These are phyloP conservation scores for Hortaea werneckii DNA, from an alignment of 2,329 filamentous ascomycete species.

Conservation along the genomic window DNA sequence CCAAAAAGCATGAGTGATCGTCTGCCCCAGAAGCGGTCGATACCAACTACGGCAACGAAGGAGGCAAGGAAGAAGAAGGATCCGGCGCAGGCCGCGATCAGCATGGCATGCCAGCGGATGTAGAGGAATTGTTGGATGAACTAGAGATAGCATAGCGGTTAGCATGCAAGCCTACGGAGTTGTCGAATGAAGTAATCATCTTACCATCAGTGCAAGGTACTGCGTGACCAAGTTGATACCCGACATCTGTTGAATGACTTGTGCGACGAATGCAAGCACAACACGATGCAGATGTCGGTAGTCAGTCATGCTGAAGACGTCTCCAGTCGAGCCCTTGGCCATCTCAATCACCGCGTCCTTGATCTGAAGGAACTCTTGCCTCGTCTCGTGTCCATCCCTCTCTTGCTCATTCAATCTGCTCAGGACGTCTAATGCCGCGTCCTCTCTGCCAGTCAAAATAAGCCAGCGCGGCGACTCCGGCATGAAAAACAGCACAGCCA, in stretches of 20 bases:
- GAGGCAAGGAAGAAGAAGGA: conserved; percentile 43
- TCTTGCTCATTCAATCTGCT: conserved; percentile 26
- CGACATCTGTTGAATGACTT: conserved; percentile 36
- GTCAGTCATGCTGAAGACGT: conserved; percentile 28
- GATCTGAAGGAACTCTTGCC: conserved; percentile 21
- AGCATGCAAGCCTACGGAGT: too few relatives aligned
- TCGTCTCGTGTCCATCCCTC: conserved; percentile 21
- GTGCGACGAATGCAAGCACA: conserved; percentile 33
- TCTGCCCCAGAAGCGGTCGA: conserved; percentile 41
- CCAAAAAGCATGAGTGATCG: conserved; percentile 64
- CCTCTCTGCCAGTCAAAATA: conserved; percentile 22
- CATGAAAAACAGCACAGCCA: conserved; percentile 13
- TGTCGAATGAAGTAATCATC: too few relatives aligned
- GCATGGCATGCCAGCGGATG: conserved; percentile 28
- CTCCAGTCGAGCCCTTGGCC: conserved; percentile 19
- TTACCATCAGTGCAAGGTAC: conserved; percentile 41
- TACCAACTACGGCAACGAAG: conserved; percentile 39
- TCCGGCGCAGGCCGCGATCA: conserved; percentile 42
- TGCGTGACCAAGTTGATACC: conserved; percentile 25
- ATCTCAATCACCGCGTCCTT: conserved; percentile 30
- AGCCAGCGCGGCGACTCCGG: conserved; percentile 26
- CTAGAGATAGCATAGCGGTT: too few relatives aligned
- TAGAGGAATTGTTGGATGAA: conserved; percentile 20
- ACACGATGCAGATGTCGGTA: conserved; percentile 37
- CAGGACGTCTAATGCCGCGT: conserved; percentile 26